These are phyloP conservation scores for Fusarium robinianum DNA, from an alignment of 2,329 filamentous ascomycete species.

Conservation along the genomic window DNA sequence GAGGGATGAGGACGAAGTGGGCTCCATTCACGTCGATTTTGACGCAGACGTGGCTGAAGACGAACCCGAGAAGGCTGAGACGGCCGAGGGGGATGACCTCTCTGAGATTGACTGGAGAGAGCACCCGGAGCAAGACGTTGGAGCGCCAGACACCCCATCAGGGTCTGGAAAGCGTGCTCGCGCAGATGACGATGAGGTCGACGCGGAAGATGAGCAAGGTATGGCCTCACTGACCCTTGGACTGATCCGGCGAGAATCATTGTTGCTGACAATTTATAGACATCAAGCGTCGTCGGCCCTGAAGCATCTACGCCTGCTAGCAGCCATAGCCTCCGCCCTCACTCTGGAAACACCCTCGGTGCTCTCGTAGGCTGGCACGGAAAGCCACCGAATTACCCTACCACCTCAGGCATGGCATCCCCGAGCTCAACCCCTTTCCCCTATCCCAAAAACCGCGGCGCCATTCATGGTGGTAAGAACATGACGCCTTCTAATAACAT, in stretches of 20 bases:
- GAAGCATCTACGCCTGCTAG: too few species aligned
- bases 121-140: slow-evolving; percentile 32
- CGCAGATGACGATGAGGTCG: slow-evolving; percentile 36
- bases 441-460: slow-evolving; percentile 7
- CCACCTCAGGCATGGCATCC: too few species aligned
- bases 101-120: slow-evolving; percentile 41
- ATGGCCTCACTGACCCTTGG: slow-evolving; percentile 2
- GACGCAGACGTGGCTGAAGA: slow-evolving; percentile 26
- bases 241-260: neutral
- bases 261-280: slow-evolving; percentile 45
- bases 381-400: too few species aligned
- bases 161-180: slow-evolving; percentile 37
- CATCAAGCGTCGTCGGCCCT: slow-evolving; percentile 57
- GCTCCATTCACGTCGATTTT: slow-evolving; percentile 30
- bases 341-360: slow-evolving; percentile 28
- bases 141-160: slow-evolving; percentile 23
- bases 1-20: slow-evolving; percentile 40
- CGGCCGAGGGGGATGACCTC: slow-evolving; percentile 27
- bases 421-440: slow-evolving; percentile 1
- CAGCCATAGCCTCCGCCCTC: slow-evolving; percentile 5
- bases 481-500: slow-evolving; percentile 11
- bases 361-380: too few species aligned
- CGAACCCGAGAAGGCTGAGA: slow-evolving; percentile 29
- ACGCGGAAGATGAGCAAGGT: slow-evolving; percentile 44
- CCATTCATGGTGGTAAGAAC: slow-evolving; percentile 33